Conservation (phyloP, 108 stramenopile species). For the Cylindrotheca fusiformis region DNA sequence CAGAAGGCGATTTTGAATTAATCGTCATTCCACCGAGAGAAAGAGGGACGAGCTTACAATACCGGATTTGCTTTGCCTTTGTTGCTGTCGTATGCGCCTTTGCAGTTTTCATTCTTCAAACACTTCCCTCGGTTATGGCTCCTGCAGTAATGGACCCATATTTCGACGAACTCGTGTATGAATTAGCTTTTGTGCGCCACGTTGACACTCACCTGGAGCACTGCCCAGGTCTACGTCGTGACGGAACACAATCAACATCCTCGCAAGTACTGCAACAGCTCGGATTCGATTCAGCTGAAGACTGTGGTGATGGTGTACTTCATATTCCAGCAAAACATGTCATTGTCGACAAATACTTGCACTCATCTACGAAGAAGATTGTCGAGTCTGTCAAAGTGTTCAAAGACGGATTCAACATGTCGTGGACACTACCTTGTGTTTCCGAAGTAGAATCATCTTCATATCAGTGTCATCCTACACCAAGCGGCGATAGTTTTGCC, state of each 20-base stretch:
- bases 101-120: conserved; percentile 37
- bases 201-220: conserved; percentile 19
- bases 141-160: conserved; percentile 11
- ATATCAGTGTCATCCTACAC: neutral
- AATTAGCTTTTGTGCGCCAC: conserved; percentile 22
- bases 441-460: neutral
- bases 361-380: no score
- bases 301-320: conserved; percentile 47
- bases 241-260: neutral
- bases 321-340: conserved; percentile 41
- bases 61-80: conserved; percentile 44
- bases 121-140: conserved; percentile 20
- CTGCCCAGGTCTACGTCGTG: conserved; percentile 5
- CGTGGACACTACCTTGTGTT: neutral
- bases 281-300: conserved; percentile 8
- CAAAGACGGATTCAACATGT: neutral
- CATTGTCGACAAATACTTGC: conserved; percentile 8
- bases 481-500: no score
- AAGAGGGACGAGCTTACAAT: no score
- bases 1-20: neutral
- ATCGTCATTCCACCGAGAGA: neutral
- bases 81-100: conserved; percentile 36
- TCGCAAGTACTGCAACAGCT: neutral
- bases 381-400: no score
- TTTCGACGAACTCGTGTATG: conserved; percentile 27